Conservation (phyloP, 1,284 basidiomycete genomes). For the Peniophora sp. region DNA sequence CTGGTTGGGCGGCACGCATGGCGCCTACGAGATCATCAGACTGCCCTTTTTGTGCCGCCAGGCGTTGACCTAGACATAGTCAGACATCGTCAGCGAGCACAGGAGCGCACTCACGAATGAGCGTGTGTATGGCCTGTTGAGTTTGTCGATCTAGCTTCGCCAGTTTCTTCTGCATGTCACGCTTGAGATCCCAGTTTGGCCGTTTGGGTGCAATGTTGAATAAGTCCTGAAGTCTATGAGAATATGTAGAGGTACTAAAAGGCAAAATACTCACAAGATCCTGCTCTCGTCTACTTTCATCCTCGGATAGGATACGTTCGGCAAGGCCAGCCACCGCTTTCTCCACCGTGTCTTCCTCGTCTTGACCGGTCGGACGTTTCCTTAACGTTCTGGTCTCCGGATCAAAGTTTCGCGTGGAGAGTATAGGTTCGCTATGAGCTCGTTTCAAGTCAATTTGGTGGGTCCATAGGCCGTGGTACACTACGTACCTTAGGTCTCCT, state of each 20-base stretch:
- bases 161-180: constrained; percentile 87
- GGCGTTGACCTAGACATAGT: constrained; percentile 51
- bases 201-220: constrained; percentile 96
- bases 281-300: constrained; percentile 76
- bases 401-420: constrained; percentile 82
- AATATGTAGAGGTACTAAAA: not conserved
- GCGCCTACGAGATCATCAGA: constrained; percentile 71
- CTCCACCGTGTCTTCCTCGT: constrained; percentile 83
- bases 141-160: constrained; percentile 85
- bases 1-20: constrained; percentile 48
- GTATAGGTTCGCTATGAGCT: constrained; percentile 39
- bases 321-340: constrained; percentile 79
- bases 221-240: constrained; percentile 56
- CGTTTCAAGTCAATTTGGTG: constrained; percentile 11
- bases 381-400: constrained; percentile 72
- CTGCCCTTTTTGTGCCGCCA: constrained; percentile 69
- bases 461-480: not conserved
- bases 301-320: constrained; percentile 77
- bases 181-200: constrained; percentile 95
- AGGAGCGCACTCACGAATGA: constrained; percentile 67
- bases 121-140: constrained; percentile 84
- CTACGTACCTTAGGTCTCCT: constrained; percentile 29
- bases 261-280: constrained; percentile 62
- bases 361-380: constrained; percentile 49
- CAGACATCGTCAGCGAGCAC: constrained; percentile 13